Conservation (phyloP, 306 rosid genomes). For the Quercus suber region DNA sequence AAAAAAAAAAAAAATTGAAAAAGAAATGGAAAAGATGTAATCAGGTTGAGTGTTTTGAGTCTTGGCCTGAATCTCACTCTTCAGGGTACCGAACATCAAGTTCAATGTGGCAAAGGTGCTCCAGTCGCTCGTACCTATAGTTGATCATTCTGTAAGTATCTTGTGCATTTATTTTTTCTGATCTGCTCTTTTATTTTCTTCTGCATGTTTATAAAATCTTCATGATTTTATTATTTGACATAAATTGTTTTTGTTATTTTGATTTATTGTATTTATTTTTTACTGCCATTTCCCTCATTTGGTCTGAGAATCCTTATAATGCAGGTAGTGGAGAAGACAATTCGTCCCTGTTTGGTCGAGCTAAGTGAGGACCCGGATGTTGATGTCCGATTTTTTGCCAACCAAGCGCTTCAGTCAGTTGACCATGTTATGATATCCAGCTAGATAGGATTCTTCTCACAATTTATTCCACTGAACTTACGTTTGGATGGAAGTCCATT, state of each 20-base stretch:
- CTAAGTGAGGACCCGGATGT: slow-evolving; percentile 96
- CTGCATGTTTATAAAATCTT: no score
- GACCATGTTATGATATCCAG: slow-evolving; percentile 88
- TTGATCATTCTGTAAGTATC: slow-evolving; percentile 84
- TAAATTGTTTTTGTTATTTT: slow-evolving; percentile 4
- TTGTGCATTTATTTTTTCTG: neutral
- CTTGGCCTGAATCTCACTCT: slow-evolving; percentile 21
- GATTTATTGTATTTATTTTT: neutral
- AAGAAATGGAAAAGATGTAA: neutral
- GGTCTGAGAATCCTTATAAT: slow-evolving; percentile 9
- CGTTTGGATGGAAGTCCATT: no score
- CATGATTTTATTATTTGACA: neutral
- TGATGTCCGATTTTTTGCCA: slow-evolving; percentile 83
- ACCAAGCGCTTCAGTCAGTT: slow-evolving; percentile 84
- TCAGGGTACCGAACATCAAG: slow-evolving; percentile 92
- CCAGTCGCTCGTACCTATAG: slow-evolving; percentile 82
- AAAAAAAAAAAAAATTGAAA: no score
- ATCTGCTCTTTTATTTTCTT: neutral
- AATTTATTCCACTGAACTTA: slow-evolving; percentile 11
- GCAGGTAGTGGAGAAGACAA: slow-evolving; percentile 85
- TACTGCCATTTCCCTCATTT: slow-evolving; percentile 1
- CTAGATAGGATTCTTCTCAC: slow-evolving; percentile 40
- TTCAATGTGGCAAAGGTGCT: slow-evolving; percentile 93
- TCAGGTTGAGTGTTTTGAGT: slow-evolving; percentile 26
- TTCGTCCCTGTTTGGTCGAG: slow-evolving; percentile 88